Percentiles rank a stretch among this genome's conserved stretches.
phyloP scores from a whole-genome alignment of 1,284 basidiomycete species.

The Schizophyllum amplum region DNA sequence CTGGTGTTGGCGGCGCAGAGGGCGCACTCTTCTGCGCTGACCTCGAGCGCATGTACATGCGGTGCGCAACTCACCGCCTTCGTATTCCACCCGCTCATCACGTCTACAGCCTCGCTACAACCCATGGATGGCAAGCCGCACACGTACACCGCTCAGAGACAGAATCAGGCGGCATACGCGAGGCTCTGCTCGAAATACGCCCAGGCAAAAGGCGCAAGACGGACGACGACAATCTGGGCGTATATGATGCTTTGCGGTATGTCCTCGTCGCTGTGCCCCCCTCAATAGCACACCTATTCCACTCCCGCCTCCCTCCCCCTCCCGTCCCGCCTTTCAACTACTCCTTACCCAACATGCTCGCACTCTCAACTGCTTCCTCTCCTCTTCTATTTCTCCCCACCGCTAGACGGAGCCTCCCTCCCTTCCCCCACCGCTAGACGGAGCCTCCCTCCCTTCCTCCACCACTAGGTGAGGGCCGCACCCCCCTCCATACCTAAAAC shows the following conservation, averaged over 20 bases:
- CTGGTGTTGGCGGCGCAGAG: constrained; percentile 91
- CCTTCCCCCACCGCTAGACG: too few species aligned
- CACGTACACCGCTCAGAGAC: constrained; percentile 28
- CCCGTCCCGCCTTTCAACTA: too few species aligned
- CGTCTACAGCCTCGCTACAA: background rate
- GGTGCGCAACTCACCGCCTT: background rate
- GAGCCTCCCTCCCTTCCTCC: too few species aligned
- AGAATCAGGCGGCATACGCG: constrained; percentile 66
- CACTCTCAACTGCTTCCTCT: too few species aligned
- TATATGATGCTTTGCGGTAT: background rate
- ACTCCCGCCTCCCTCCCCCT: too few species aligned
- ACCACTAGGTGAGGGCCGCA: too few species aligned
- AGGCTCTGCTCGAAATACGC: constrained; percentile 79
- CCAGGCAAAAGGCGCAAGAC: constrained; percentile 26
- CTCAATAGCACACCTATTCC: too few species aligned
- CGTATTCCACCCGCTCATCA: background rate
- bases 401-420: too few species aligned
- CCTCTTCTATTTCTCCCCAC: too few species aligned
- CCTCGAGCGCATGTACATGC: constrained; percentile 81
- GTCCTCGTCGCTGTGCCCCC: too few species aligned
- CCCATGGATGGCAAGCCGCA: constrained; percentile 35
- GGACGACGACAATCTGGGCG: background rate
- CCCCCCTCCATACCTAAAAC: too few species aligned
- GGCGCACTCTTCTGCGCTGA: constrained; percentile 78
- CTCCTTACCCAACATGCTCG: too few species aligned